phyloP scores from a whole-genome alignment of 176 grass and related monocot genomes.

The Tillandsia leiboldiana region DNA sequence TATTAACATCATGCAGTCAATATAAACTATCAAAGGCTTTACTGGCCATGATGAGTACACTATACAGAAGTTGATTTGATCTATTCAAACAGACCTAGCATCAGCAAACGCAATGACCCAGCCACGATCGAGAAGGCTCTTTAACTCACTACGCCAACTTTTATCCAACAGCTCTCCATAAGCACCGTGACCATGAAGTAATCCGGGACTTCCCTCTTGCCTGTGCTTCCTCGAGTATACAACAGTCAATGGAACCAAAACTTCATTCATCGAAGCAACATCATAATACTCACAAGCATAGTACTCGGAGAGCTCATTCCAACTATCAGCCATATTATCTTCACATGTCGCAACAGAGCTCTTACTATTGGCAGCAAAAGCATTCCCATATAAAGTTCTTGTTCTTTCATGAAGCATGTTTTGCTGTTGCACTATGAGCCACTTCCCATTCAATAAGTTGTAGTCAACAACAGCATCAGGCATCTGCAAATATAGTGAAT shows the following conservation, averaged over 20 bases:
- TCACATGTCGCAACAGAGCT: conserved; percentile 28
- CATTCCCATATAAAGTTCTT: conserved; percentile 58
- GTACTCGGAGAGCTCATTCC: conserved; percentile 88
- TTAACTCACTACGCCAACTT: conserved; percentile 82
- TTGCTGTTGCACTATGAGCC: conserved; percentile 84
- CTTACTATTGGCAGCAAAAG: conserved; percentile 34
- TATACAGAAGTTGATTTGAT: background rate
- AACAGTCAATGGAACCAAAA: conserved; percentile 62
- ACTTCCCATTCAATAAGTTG: conserved; percentile 73
- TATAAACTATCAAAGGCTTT: background rate
- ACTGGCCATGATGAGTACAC: background rate
- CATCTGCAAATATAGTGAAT: conserved; percentile 46
- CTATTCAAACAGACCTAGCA: conserved; percentile 53
- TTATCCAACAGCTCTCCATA: conserved; percentile 90
- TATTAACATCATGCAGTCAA: too few relatives aligned
- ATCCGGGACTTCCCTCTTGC: conserved; percentile 62
- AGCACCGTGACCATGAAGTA: conserved; percentile 93
- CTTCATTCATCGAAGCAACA: conserved; percentile 60
- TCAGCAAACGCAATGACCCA: conserved; percentile 95
- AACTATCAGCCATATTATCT: conserved; percentile 34
- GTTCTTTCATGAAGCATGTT: conserved; percentile 89
- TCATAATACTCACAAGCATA: conserved; percentile 81
- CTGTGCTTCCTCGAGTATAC: conserved; percentile 78
- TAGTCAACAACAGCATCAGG: conserved; percentile 93
- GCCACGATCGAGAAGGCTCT: conserved; percentile 81